Base-by-base conservation (phyloP, 345 rosid genomes). In the Rhodamnia argentea region DNA sequence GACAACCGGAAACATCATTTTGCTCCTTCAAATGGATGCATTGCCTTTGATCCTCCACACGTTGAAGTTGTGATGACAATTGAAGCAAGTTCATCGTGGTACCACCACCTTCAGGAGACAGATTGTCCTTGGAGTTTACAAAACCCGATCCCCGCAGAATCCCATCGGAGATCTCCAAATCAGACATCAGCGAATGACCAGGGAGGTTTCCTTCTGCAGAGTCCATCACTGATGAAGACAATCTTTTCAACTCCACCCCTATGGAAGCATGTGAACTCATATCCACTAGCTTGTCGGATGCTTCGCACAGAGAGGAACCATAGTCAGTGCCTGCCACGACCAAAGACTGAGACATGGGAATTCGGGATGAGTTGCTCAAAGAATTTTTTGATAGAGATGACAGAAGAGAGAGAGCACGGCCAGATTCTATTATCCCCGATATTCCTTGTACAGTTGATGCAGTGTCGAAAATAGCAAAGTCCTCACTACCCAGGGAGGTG, bases 401-500 rank as follows among this genome's bases (percentile, higher is more conserved):
- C 95, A 93, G 95, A 93, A 93, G 95, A 93, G 95, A 93, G 95
- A 87, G 93, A 93, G 93, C 95, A 91, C 91, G 87, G 82, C 89
- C 89, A 78, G 92, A 87, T 82, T 83, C 86, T 78, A 90, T 87
- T 70, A 90, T 86, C 83, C 87, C 91, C 6, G 91, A 88, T 54
- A 90, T 85, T 82, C 86, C 92, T 83, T 89, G 91, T 81, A 87
- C 40, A 82, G 86, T 87, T 32, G 91, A 83, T 78, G 91, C 90
- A 23, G 91, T 22, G 82, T 88, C 87, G 37, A 88, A 88, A 60
- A 56, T 87, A 50, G 84, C 83, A 78, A 88, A 89, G 84, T 90
- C 90, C 84, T 88, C 92, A 85, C 88, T 88, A 87, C 88, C 89
- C 10, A 91, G 51, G 4, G 90, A 89, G 87, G 86, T 42, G 52